phyloP scores from a whole-genome alignment of 2,329 filamentous ascomycete species.

The Zalaria obscura region DNA sequence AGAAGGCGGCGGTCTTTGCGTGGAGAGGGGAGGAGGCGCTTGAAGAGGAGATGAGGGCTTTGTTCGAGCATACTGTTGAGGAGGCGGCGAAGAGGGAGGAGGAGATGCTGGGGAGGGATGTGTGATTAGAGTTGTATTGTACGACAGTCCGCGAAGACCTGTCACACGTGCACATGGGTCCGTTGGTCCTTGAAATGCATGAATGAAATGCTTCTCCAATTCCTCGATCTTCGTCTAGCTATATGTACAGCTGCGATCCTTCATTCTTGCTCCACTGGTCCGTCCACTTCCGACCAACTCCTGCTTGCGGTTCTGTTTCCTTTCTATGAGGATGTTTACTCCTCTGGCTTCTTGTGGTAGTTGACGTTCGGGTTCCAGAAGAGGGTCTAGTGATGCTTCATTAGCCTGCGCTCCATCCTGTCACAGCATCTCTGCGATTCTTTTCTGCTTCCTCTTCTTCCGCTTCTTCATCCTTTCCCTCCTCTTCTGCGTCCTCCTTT shows the following conservation, averaged over 20 bases:
- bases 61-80: conserved; percentile 5
- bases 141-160: too few relatives aligned
- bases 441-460: too few relatives aligned
- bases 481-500: too few relatives aligned
- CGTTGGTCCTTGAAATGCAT: too few relatives aligned
- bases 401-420: background rate
- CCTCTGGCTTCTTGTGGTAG: conserved; percentile 77
- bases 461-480: too few relatives aligned
- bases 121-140: background rate
- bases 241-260: too few relatives aligned
- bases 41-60: conserved; percentile 7
- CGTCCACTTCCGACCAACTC: too few relatives aligned
- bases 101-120: conserved; percentile 1
- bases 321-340: conserved; percentile 8
- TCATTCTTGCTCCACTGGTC: too few relatives aligned
- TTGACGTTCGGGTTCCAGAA: conserved; percentile 91
- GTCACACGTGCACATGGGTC: too few relatives aligned
- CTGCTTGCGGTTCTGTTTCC: background rate
- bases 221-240: too few relatives aligned
- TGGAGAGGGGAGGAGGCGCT: conserved; percentile 5
- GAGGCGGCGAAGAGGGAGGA: conserved; percentile 4
- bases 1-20: conserved; percentile 44
- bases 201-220: too few relatives aligned
- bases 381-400: conserved; percentile 23
- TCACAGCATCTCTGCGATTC: too few relatives aligned